Percentiles rank a stretch among this genome's conserved stretches.
Evolutionary conservation across 108 stramenopile genomes (phyloP).

Genomic region (Pseudonitzschia delicatissima): DNA sequence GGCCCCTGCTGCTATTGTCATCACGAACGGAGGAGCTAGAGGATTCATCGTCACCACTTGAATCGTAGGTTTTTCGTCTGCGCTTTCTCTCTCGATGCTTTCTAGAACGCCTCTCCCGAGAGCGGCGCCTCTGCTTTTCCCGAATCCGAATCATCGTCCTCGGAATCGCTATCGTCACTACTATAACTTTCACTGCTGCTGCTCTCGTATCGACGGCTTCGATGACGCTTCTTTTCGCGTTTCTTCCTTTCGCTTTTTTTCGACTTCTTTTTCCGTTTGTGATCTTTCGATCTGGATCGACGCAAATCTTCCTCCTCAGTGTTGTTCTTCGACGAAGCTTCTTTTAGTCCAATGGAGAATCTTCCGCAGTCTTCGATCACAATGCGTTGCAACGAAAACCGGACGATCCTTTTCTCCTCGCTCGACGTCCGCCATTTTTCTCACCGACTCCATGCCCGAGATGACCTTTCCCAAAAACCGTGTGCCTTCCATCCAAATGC

Average conservation of each 20-base stretch:
- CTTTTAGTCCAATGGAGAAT: not conserved
- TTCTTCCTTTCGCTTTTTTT: not conserved
- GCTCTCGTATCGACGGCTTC: not conserved
- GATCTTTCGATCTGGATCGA: not conserved
- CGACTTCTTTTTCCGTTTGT: not conserved
- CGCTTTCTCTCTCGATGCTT: not conserved
- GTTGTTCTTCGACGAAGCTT: not conserved
- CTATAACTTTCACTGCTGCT: not conserved
- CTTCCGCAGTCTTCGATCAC: constrained; percentile 79
- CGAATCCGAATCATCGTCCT: too few species aligned
- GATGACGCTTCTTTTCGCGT: not conserved
- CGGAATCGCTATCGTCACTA: not conserved
- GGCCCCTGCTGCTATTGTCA: too few species aligned
- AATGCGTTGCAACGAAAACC: constrained; percentile 53
- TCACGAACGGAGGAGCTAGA: not conserved
- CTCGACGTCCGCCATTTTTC: constrained; percentile 62
- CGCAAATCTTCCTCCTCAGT: not conserved
- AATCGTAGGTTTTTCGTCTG: not conserved
- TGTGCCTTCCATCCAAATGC: constrained; percentile 83
- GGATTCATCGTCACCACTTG: not conserved
- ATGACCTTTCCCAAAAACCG: constrained; percentile 75
- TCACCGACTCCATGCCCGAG: constrained; percentile 64
- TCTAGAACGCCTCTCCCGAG: not conserved
- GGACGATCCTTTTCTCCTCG: constrained; percentile 53
- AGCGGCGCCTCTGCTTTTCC: not conserved